phyloP scores from a whole-genome alignment of 441 rosid genomes.

The Biscutella auriculata region DNA sequence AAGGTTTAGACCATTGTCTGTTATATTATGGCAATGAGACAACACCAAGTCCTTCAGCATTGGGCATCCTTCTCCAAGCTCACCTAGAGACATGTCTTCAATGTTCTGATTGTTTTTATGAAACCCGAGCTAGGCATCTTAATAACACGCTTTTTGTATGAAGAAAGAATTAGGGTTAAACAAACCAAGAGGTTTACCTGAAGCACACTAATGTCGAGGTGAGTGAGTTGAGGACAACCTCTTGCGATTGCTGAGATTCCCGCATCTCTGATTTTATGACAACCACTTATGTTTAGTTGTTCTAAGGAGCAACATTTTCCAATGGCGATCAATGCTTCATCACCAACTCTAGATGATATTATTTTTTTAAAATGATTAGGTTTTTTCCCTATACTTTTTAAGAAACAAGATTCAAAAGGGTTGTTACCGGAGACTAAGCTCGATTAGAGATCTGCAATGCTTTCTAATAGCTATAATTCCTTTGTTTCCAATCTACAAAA shows the following conservation, averaged over 20 bases:
- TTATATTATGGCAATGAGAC: constrained; percentile 68
- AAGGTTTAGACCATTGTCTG: constrained; percentile 63
- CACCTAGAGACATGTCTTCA: constrained; percentile 64
- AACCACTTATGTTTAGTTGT: constrained; percentile 76
- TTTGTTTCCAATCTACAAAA: constrained; percentile 57
- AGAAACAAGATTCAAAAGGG: constrained; percentile 1
- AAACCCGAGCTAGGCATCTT: background rate
- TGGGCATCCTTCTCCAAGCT: constrained; percentile 81
- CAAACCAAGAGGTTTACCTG: too few species aligned
- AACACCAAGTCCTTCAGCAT: constrained; percentile 62
- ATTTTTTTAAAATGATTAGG: background rate
- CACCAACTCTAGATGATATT: constrained; percentile 52
- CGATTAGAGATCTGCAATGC: constrained; percentile 60
- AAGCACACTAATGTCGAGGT: constrained; percentile 74
- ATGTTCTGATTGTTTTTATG: constrained; percentile 34
- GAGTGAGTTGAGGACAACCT: constrained; percentile 65
- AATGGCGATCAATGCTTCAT: constrained; percentile 62
- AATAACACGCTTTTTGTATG: background rate
- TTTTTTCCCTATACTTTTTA: background rate
- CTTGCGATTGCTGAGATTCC: constrained; percentile 79
- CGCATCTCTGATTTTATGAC: constrained; percentile 67
- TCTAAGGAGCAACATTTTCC: constrained; percentile 67
- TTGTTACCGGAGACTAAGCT: constrained; percentile 65
- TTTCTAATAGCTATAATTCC: constrained; percentile 71
- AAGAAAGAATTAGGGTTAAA: too few species aligned